Evolutionary conservation across 768 basidiomycete genomes (phyloP).

Genomic region (Mycena capillaripes): DNA sequence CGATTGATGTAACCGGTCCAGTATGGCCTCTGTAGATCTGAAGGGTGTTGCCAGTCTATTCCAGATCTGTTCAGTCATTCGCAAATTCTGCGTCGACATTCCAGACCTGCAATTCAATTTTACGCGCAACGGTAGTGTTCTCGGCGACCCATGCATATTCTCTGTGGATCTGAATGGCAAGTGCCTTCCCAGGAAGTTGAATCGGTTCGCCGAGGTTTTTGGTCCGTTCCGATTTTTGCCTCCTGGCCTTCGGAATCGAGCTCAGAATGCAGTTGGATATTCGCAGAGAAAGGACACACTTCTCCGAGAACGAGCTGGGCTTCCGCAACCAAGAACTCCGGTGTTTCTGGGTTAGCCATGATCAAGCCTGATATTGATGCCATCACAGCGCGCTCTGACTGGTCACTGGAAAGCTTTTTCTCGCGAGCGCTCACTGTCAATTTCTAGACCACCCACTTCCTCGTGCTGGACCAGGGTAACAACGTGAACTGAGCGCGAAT

Average conservation of each 20-base stretch:
- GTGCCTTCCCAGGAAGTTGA: constrained; percentile 78
- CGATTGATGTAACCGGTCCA: constrained; percentile 90
- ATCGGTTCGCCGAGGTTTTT: constrained; percentile 87
- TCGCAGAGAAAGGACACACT: constrained; percentile 52
- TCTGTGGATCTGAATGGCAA: constrained; percentile 76
- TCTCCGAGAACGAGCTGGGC: constrained; percentile 75
- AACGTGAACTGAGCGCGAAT: too few species aligned
- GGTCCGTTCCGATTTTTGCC: constrained; percentile 77
- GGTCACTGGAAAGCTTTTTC: too few species aligned
- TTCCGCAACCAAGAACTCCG: constrained; percentile 80
- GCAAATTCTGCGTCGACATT: constrained; percentile 20
- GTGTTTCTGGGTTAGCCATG: constrained; percentile 45
- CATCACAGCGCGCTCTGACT: neutral
- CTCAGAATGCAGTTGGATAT: constrained; percentile 26
- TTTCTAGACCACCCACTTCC: neutral
- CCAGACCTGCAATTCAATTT: constrained; percentile 81
- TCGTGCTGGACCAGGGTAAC: too few species aligned
- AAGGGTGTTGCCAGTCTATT: constrained; percentile 84
- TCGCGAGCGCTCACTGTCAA: neutral
- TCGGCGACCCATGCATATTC: constrained; percentile 90
- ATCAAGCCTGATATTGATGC: neutral
- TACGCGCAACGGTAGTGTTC: constrained; percentile 81
- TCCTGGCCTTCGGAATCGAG: constrained; percentile 65
- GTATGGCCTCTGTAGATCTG: constrained; percentile 87
- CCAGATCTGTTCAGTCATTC: constrained; percentile 20